These are phyloP conservation scores for Anthoceros angustus DNA, from an alignment of 225 moss, liverwort and hornwort species.

Conservation along the genomic window DNA sequence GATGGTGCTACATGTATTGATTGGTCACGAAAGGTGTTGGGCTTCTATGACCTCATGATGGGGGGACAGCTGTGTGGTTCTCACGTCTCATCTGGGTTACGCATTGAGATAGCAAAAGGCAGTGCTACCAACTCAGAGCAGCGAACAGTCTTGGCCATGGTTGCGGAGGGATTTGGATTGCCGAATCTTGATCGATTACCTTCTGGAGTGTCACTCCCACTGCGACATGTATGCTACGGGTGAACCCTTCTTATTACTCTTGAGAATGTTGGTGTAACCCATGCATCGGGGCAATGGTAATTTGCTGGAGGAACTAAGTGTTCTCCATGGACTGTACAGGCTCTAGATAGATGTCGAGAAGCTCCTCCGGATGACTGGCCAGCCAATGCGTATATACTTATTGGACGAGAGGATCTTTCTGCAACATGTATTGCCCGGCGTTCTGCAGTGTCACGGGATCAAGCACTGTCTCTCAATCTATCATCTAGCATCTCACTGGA, in stretches of 20 bases:
- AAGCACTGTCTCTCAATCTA: neutral
- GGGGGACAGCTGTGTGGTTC: constrained; percentile 34
- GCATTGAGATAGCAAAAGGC: constrained; percentile 46
- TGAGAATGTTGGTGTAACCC: neutral
- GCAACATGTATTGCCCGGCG: constrained; percentile 42
- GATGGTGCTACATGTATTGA: constrained; percentile 45
- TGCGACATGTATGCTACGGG: constrained; percentile 53
- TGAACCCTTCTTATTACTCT: neutral
- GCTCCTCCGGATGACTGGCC: constrained; percentile 95
- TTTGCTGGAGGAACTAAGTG: neutral
- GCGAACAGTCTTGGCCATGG: constrained; percentile 92
- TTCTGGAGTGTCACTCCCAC: constrained; percentile 82
- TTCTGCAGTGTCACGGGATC: constrained; percentile 9
- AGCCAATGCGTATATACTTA: constrained; percentile 70
- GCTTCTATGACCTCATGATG: constrained; percentile 68
- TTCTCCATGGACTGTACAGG: constrained; percentile 15
- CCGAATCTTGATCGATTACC: constrained; percentile 89
- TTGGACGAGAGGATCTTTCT: constrained; percentile 92
- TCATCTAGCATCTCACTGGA: constrained; percentile 21
- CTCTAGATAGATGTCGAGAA: constrained; percentile 79
- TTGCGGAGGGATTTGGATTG: constrained; percentile 75
- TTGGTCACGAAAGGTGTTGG: constrained; percentile 95
- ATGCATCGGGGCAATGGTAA: neutral
- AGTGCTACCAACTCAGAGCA: constrained; percentile 59
- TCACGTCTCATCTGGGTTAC: constrained; percentile 43